Evolutionary conservation across 805 yeast genomes (phyloP).

Genomic region (Kuraishia hungarica): DNA sequence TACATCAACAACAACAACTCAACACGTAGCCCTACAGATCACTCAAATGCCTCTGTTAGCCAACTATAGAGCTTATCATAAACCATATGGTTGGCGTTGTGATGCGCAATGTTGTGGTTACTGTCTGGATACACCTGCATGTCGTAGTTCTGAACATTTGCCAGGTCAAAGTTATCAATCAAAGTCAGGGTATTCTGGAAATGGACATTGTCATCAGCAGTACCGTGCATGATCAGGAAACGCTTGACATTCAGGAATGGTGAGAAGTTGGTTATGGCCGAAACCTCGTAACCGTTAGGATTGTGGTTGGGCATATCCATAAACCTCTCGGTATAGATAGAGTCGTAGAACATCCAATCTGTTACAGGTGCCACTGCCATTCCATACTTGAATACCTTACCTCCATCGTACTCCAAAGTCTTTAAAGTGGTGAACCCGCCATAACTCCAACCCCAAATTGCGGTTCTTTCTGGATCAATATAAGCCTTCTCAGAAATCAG

Average conservation of each 20-base stretch:
- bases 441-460: constrained; percentile 86
- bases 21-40: no score
- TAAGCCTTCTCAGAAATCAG: constrained; percentile 37
- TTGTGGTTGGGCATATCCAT: constrained; percentile 50
- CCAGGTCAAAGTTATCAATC: constrained; percentile 47
- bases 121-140: constrained; percentile 89
- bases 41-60: constrained; percentile 52
- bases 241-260: constrained; percentile 40
- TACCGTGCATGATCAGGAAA: constrained; percentile 71
- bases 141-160: constrained; percentile 65
- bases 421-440: constrained; percentile 76
- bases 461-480: constrained; percentile 46
- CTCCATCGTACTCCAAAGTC: constrained; percentile 59
- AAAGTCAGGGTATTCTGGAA: constrained; percentile 59
- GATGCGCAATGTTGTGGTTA: constrained; percentile 72
- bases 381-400: constrained; percentile 61
- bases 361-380: constrained; percentile 85
- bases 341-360: constrained; percentile 66
- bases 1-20: no score
- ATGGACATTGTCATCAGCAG: constrained; percentile 82
- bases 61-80: constrained; percentile 64
- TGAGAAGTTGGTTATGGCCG: constrained; percentile 20
- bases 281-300: constrained; percentile 38
- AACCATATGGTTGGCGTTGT: constrained; percentile 71
- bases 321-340: constrained; percentile 74